phyloP scores from a whole-genome alignment of 2,329 filamentous ascomycete genomes.

The Periconia macrospinosa region DNA sequence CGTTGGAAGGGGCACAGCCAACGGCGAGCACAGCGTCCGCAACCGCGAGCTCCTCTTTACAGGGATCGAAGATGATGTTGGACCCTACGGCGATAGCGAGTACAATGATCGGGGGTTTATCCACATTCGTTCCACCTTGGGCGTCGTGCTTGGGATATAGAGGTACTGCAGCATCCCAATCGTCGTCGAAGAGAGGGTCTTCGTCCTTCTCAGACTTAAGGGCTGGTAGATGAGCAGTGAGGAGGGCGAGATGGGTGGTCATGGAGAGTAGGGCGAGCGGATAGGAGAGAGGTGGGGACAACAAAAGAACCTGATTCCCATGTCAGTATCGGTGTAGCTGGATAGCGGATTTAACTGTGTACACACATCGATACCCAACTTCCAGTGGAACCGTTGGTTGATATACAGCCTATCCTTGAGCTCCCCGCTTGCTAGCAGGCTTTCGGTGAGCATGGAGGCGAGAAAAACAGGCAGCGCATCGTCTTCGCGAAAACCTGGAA shows the following conservation, averaged over 20 bases:
- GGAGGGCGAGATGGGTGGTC: conserved; percentile 89
- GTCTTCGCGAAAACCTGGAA: conserved; percentile 87
- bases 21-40: conserved; percentile 88
- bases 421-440: conserved; percentile 72
- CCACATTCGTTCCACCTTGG: conserved; percentile 25
- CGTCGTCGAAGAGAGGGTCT: conserved; percentile 96
- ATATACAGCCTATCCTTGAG: conserved; percentile 75
- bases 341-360: background rate
- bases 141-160: conserved; percentile 64
- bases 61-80: conserved; percentile 93
- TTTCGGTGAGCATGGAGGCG: conserved; percentile 85
- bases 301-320: conserved; percentile 72
- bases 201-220: conserved; percentile 90
- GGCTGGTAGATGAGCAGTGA: conserved; percentile 80
- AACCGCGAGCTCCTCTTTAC: conserved; percentile 87
- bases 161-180: conserved; percentile 83
- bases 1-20: conserved; percentile 60
- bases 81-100: conserved; percentile 83
- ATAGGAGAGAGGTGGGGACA: conserved; percentile 91
- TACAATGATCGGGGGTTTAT: conserved; percentile 81
- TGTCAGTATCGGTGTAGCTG: background rate
- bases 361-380: conserved; percentile 88
- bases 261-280: conserved; percentile 90
- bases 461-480: conserved; percentile 87
- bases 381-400: conserved; percentile 93